Conservation (phyloP, 179 eudicot species). For the Gypsophila paniculata region DNA sequence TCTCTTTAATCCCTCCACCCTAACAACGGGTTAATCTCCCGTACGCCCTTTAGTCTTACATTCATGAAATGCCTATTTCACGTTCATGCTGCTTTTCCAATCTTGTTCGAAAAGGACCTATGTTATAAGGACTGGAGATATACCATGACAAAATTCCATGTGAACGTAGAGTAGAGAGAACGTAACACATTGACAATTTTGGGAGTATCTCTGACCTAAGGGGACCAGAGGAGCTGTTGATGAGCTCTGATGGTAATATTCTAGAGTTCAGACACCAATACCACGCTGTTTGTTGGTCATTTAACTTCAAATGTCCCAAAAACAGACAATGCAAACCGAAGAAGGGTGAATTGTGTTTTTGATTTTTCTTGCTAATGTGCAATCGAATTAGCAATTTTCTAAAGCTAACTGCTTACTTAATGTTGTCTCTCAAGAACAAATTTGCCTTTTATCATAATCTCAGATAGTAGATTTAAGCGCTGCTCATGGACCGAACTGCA, state of each 20-base stretch:
- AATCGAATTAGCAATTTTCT: no score
- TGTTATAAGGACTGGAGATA: not conserved
- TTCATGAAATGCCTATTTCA: not conserved
- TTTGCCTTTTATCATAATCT: slow-evolving; percentile 7
- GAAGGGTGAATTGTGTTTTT: no score
- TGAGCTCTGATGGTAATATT: not conserved
- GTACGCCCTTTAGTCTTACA: not conserved
- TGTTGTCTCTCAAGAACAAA: not conserved
- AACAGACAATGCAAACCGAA: no score
- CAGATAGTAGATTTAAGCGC: slow-evolving; percentile 63
- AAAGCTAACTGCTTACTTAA: not conserved
- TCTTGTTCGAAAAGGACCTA: not conserved
- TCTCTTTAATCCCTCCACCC: no score
- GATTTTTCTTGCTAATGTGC: not conserved
- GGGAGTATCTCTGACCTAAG: no score
- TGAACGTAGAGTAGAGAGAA: not conserved
- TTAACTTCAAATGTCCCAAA: no score
- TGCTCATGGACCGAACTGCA: slow-evolving; percentile 52
- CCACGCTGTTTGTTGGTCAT: no score
- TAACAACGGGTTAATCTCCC: no score
- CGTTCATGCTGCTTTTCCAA: not conserved
- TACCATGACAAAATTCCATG: not conserved
- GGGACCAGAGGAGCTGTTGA: not conserved
- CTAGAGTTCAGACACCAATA: not conserved
- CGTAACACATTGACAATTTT: not conserved